Conservation (phyloP, 2,329 filamentous ascomycete genomes). For the Dothideomycetes sp. region DNA sequence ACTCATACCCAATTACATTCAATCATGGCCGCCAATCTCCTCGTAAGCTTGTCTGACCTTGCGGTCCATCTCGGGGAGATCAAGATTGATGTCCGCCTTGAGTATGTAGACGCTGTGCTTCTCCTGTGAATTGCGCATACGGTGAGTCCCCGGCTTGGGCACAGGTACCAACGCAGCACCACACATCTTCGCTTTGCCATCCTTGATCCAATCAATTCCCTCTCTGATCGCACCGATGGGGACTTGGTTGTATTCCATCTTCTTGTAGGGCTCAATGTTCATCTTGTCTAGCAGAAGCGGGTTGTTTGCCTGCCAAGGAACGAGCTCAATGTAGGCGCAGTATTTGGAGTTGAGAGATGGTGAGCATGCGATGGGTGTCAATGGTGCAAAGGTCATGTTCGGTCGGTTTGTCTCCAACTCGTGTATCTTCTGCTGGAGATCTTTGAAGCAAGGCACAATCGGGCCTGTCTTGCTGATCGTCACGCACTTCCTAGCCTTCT, state of each 20-base stretch:
- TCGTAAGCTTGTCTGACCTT: too few relatives aligned
- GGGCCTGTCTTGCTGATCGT: neutral
- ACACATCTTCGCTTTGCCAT: neutral
- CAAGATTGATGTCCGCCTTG: too few relatives aligned
- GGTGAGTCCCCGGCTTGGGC: too few relatives aligned
- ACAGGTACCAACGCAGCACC: neutral
- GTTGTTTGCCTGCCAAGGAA: neutral
- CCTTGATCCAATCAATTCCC: neutral
- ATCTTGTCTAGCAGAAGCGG: neutral
- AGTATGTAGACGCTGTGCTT: too few relatives aligned
- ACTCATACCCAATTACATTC: too few relatives aligned
- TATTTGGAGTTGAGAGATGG: neutral
- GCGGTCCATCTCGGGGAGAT: too few relatives aligned
- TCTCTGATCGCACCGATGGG: conserved; percentile 1
- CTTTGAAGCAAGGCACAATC: neutral
- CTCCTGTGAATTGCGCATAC: too few relatives aligned
- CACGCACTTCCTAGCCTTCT: neutral
- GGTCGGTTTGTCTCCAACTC: neutral
- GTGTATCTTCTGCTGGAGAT: neutral
- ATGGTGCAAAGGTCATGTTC: neutral
- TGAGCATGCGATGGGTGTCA: neutral
- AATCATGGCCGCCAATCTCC: too few relatives aligned
- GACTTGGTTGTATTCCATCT: neutral
- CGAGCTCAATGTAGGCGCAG: neutral
- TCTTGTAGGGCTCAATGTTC: neutral